Percentiles rank a stretch among this genome's conserved stretches.
Evolutionary conservation across 2,329 filamentous ascomycete species (phyloP).

Genomic region (Aspergillus brasiliensis): DNA sequence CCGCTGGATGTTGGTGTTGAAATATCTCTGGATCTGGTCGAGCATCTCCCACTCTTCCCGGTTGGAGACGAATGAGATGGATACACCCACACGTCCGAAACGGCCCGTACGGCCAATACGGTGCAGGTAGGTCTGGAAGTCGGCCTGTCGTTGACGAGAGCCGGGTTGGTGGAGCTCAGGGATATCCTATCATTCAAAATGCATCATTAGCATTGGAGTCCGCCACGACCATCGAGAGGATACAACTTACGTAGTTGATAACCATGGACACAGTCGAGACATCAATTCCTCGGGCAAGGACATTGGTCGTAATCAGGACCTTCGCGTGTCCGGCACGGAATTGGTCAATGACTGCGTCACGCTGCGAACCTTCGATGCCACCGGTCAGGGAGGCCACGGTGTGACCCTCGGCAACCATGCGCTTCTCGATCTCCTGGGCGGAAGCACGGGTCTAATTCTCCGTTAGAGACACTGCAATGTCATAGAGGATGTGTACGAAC

Average conservation of each 20-base stretch:
- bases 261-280: conserved; percentile 93
- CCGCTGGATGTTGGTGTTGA: conserved; percentile 76
- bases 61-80: conserved; percentile 91
- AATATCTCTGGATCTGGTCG: conserved; percentile 75
- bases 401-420: conserved; percentile 87
- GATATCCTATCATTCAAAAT: conserved; percentile 55
- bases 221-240: neutral
- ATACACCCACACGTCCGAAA: conserved; percentile 94
- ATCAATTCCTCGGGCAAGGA: conserved; percentile 93
- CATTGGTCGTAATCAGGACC: conserved; percentile 96
- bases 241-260: conserved; percentile 76
- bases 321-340: conserved; percentile 88
- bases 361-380: conserved; percentile 78
- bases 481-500: conserved; percentile 49
- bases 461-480: conserved; percentile 20
- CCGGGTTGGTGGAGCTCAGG: conserved; percentile 64
- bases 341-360: conserved; percentile 80
- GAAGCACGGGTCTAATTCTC: conserved; percentile 73
- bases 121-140: conserved; percentile 95
- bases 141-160: conserved; percentile 66
- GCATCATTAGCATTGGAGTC: neutral
- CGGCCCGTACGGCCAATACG: conserved; percentile 95
- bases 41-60: conserved; percentile 78
- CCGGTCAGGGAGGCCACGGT: conserved; percentile 88
- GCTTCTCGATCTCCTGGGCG: conserved; percentile 78